phyloP scores from a whole-genome alignment of 768 basidiomycete species.

The Sporobolomyces pararoseus region DNA sequence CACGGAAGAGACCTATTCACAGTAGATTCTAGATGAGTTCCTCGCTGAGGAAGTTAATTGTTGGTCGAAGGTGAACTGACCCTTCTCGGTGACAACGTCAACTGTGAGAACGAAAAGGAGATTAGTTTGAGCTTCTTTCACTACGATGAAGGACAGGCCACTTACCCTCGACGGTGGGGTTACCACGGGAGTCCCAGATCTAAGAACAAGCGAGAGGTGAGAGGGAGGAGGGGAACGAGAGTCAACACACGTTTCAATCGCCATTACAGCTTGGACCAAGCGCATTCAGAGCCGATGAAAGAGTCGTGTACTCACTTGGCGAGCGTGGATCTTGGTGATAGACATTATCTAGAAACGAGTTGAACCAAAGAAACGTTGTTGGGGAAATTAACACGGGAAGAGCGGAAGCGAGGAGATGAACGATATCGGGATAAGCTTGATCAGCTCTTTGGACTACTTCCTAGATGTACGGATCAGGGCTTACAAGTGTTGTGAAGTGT shows the following conservation, averaged over 20 bases:
- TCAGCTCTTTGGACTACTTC: no score
- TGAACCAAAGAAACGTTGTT: background rate
- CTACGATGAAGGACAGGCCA: accelerated
- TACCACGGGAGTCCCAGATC: conserved; percentile 99
- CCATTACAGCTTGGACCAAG: no score
- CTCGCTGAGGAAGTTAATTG: conserved; percentile 68
- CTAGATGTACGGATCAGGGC: background rate
- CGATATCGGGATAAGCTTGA: background rate
- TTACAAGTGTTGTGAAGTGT: background rate
- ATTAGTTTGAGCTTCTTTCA: background rate
- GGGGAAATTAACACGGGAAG: background rate
- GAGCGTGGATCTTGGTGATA: conserved; percentile 43
- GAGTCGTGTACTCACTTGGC: conserved; percentile 35
- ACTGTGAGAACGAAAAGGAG: conserved; percentile 16
- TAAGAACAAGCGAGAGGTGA: conserved; percentile 48
- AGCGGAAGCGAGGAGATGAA: background rate
- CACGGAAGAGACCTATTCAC: conserved; percentile 91
- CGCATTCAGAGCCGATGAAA: background rate
- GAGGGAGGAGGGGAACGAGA: background rate
- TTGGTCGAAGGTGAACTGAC: conserved; percentile 11
- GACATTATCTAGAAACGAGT: conserved; percentile 12
- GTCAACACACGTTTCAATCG: conserved; percentile 5
- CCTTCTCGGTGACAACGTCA: conserved; percentile 46
- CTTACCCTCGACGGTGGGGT: conserved; percentile 57
- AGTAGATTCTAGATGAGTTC: conserved; percentile 48